phyloP scores from a whole-genome alignment of 257 asterid genomes.

The Plantago ovata region DNA sequence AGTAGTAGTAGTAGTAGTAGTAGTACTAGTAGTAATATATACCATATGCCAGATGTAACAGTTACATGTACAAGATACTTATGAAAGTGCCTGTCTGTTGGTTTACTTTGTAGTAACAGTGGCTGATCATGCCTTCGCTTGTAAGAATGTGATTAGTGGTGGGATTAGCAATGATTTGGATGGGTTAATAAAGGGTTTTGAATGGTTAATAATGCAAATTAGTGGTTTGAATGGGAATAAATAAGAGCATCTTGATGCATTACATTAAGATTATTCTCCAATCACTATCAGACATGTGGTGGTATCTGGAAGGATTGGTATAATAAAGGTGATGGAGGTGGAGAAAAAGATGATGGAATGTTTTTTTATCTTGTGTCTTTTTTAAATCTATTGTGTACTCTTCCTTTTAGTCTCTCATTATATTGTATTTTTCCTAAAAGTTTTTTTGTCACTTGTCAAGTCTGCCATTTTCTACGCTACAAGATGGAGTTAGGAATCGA shows the following conservation, averaged over 20 bases:
- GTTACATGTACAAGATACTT: no score
- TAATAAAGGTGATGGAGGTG: constrained; percentile 8
- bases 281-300: constrained; percentile 33
- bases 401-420: no score
- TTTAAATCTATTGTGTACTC: not conserved
- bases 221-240: constrained; percentile 23
- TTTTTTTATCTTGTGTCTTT: not conserved
- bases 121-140: not conserved
- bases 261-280: constrained; percentile 12
- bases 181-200: constrained; percentile 4
- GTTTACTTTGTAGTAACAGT: not conserved
- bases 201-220: constrained; percentile 6
- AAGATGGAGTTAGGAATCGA: not conserved
- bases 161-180: not conserved
- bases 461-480: no score
- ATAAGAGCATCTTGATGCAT: constrained; percentile 17
- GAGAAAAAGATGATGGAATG: not conserved
- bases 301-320: not conserved
- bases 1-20: no score
- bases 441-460: no score
- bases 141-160: not conserved
- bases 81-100: constrained; percentile 7
- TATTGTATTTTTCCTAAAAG: no score
- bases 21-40: no score
- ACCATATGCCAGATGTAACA: no score